Evolutionary conservation across 2,329 filamentous ascomycete genomes (phyloP), one percentile per base, ranked within the genome.

Genomic region (Pezicula carpinea): DNA sequence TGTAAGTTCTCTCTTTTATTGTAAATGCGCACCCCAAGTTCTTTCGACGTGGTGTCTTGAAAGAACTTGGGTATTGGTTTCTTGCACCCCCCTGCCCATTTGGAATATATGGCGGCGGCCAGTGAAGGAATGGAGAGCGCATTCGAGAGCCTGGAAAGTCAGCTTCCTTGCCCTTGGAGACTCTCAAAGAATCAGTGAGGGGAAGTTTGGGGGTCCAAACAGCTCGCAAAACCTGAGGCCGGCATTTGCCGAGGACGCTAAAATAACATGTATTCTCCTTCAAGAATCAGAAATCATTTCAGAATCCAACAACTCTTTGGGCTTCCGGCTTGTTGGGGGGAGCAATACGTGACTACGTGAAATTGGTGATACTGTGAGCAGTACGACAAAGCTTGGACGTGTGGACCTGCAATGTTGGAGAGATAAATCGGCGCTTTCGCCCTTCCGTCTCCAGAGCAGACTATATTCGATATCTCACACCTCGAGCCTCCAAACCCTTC

Each of bases 341-440:
- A 22, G 19, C 18, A 40, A 21, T 40, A 40, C 38, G 19, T 40
- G 38, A 40, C 21, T 22, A 22, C 22, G 38, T 22, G n/a, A 29
- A 40, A 23, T 40, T 15, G 18, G 19, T 23, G 38, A 40, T 19
- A 40, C 38, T 40, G 38, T 40, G 19, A 14, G 14, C 11, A 15
- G 8, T 40, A 11, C n/a, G 38, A 19, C 18, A 22, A 40, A 40
- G 38, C 38, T 40, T 40, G 38, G 38, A 40, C 38, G 18, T 26
- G 38, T 40, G 38, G 38, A 40, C 38, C 38, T 26, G 38, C 38
- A 23, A 40, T 40, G 38, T 26, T 40, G 38, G 18, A 40, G 38
- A 22, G 38, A 14, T 40, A 14, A 23, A 23, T 21, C 13, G 19
- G 22, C 21, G 22, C 22, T 40, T 10, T 15, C 38, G 18, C 18